A percentile compares a stretch with the other conserved stretches of the same genome.
These are phyloP conservation scores for Dendryphion nanum DNA, from an alignment of 2,329 filamentous ascomycete species.

Conservation along the genomic window DNA sequence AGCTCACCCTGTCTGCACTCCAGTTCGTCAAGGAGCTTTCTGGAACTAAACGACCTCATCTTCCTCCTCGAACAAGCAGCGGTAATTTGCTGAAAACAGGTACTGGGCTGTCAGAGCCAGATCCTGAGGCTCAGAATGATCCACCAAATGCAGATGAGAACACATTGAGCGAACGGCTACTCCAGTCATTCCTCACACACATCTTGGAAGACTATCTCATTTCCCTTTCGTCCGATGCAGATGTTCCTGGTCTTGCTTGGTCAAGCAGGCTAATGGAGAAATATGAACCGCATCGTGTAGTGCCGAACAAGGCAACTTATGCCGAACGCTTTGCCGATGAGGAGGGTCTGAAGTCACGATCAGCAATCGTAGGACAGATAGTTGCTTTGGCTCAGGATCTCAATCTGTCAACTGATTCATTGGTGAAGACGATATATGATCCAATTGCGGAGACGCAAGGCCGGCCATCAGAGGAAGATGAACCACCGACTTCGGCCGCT, in stretches of 20 bases:
- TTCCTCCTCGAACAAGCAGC: slow-evolving; percentile 59
- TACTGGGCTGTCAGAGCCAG: slow-evolving; percentile 44
- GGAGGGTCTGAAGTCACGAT: slow-evolving; percentile 58
- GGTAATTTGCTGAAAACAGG: slow-evolving; percentile 39
- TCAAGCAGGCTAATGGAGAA: slow-evolving; percentile 64
- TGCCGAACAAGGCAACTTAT: slow-evolving; percentile 61
- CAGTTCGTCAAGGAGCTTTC: slow-evolving; percentile 69
- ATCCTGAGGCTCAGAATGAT: slow-evolving; percentile 56
- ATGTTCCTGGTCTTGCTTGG: slow-evolving; percentile 52
- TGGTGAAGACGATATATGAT: slow-evolving; percentile 46
- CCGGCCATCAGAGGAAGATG: slow-evolving; percentile 52
- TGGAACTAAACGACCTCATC: slow-evolving; percentile 63
- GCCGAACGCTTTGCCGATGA: slow-evolving; percentile 65
- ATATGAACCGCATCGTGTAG: slow-evolving; percentile 62
- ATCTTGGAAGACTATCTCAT: slow-evolving; percentile 72
- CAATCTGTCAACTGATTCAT: slow-evolving; percentile 47
- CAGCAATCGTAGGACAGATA: slow-evolving; percentile 69
- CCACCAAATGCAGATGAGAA: slow-evolving; percentile 53
- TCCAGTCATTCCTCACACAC: slow-evolving; percentile 77
- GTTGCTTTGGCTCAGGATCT: slow-evolving; percentile 65
- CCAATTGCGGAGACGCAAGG: slow-evolving; percentile 40
- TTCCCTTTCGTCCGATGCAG: slow-evolving; percentile 43
- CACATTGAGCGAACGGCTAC: slow-evolving; percentile 61
- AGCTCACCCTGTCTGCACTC: slow-evolving; percentile 68
- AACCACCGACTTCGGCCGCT: slow-evolving; percentile 51